Conservation (phyloP, 345 rosid species). For the Crucihimalaya himalaica region DNA sequence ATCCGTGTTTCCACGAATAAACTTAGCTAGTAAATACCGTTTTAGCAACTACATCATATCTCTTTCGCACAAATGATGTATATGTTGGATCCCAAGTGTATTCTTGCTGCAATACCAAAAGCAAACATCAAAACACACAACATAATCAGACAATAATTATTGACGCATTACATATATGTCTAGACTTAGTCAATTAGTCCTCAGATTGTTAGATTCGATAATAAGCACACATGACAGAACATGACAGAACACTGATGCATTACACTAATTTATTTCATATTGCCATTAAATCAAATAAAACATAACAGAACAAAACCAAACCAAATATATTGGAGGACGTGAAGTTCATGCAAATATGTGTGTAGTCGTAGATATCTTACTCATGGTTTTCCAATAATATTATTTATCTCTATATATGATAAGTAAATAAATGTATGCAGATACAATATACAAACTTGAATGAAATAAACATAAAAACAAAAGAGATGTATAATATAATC, state of each 20-base stretch:
- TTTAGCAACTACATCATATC: no score
- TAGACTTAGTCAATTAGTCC: not conserved
- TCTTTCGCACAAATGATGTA: no score
- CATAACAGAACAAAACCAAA: not conserved
- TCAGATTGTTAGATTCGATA: not conserved
- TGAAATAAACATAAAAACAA: not conserved
- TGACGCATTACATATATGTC: not conserved
- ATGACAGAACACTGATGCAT: no score
- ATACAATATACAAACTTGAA: not conserved
- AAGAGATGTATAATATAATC: not conserved
- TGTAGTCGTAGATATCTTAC: not conserved
- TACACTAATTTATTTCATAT: not conserved
- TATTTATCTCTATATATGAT: no score
- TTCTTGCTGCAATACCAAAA: no score
- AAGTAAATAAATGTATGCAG: not conserved
- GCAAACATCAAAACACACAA: no score
- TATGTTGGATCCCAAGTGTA: no score
- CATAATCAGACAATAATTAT: no score
- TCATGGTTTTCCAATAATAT: not conserved
- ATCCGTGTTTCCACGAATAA: no score
- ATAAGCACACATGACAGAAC: no score
- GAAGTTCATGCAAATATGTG: conserved; percentile 1
- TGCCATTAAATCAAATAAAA: not conserved
- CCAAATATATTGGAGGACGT: not conserved
- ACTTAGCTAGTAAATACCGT: no score